Conservation (phyloP, 768 basidiomycete species). For the Pulveroboletus sp. region DNA sequence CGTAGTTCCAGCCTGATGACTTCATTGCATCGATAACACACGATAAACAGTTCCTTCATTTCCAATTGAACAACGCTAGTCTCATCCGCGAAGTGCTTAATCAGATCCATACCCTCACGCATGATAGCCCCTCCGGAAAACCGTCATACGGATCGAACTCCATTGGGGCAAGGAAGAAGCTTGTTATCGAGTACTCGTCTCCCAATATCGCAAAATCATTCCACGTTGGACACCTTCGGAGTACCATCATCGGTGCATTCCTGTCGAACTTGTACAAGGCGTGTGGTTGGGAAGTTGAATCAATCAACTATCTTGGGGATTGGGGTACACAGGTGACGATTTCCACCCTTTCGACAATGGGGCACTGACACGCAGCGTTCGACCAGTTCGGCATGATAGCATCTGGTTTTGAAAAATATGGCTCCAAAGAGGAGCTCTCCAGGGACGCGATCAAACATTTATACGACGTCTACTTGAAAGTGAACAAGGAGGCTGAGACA, state of each 20-base stretch:
- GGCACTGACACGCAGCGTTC: not conserved
- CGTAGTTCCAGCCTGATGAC: slow-evolving; percentile 79
- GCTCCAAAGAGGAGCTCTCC: slow-evolving; percentile 75
- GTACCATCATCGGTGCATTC: slow-evolving; percentile 99
- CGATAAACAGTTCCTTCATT: slow-evolving; percentile 80
- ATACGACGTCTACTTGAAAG: slow-evolving; percentile 90
- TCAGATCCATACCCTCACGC: slow-evolving; percentile 71
- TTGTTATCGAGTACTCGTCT: slow-evolving; percentile 89
- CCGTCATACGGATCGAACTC: slow-evolving; percentile 82
- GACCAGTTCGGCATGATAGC: slow-evolving; percentile 80
- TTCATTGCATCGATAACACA: slow-evolving; percentile 66
- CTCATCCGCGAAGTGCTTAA: slow-evolving; percentile 63
- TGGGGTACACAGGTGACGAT: slow-evolving; percentile 92
- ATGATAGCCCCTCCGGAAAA: slow-evolving; percentile 50
- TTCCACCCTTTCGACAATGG: no score
- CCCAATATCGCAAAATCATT: slow-evolving; percentile 98
- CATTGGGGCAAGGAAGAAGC: slow-evolving; percentile 73
- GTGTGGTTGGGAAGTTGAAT: slow-evolving; percentile 88
- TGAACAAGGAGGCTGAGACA: slow-evolving; percentile 77
- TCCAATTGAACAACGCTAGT: slow-evolving; percentile 60
- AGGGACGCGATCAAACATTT: slow-evolving; percentile 92
- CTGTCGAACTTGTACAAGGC: slow-evolving; percentile 85
- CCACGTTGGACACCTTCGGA: slow-evolving; percentile 94
- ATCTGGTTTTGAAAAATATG: slow-evolving; percentile 88
- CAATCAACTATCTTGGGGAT: slow-evolving; percentile 94